These are phyloP conservation scores for Arachnopeziza araneosa DNA, from an alignment of 2,329 filamentous ascomycete genomes.

Conservation along the genomic window DNA sequence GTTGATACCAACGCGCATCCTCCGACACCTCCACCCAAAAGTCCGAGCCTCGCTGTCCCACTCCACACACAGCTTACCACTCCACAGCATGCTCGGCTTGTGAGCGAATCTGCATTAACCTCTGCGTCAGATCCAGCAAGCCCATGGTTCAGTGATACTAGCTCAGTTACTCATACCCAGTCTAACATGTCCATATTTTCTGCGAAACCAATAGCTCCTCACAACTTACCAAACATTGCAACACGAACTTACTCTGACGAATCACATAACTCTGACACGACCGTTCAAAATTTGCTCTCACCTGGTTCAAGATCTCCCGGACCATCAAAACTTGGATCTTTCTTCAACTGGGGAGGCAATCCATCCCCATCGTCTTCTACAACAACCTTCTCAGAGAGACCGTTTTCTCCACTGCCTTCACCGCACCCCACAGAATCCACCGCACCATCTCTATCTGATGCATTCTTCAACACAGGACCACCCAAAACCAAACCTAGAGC, in stretches of 20 bases:
- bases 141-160: constrained; percentile 27
- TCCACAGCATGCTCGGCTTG: constrained; percentile 27
- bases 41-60: constrained; percentile 22
- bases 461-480: constrained; percentile 17
- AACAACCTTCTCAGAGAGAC: constrained; percentile 55
- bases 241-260: constrained; percentile 23
- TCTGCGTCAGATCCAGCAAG: constrained; percentile 25
- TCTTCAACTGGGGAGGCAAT: constrained; percentile 61
- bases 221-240: constrained; percentile 18
- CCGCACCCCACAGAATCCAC: constrained; percentile 39
- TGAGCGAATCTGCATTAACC: constrained; percentile 25
- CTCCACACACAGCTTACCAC: constrained; percentile 12
- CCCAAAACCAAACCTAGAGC: constrained; percentile 32
- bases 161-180: constrained; percentile 19
- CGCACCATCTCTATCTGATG: constrained; percentile 20
- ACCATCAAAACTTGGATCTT: constrained; percentile 50
- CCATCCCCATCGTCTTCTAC: constrained; percentile 51
- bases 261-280: constrained; percentile 23
- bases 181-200: constrained; percentile 33
- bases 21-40: constrained; percentile 13
- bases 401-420: constrained; percentile 52
- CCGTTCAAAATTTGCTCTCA: constrained; percentile 19
- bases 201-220: constrained; percentile 29
- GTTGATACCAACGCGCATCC: constrained; percentile 11
- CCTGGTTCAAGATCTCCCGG: constrained; percentile 43